Evolutionary conservation across 202 grass and related monocot genomes (phyloP).

Genomic region (Setaria italica): DNA sequence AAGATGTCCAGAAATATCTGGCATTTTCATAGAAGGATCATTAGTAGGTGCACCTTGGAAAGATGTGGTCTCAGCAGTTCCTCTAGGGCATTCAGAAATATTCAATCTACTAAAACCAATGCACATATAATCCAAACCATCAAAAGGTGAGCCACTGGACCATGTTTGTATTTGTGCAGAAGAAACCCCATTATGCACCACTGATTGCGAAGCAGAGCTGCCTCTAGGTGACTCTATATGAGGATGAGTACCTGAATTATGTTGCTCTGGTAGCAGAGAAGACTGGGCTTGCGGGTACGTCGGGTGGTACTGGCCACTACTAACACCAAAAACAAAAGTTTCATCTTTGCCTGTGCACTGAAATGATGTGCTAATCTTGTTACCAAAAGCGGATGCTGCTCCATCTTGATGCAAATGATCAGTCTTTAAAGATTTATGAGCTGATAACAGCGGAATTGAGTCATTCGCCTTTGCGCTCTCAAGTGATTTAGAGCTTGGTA

Average conservation of each 20-base stretch:
- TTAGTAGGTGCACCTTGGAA: conserved; percentile 23
- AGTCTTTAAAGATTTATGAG: conserved; percentile 18
- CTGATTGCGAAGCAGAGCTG: conserved; percentile 39
- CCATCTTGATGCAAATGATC: conserved; percentile 42
- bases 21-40: conserved; percentile 34
- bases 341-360: conserved; percentile 29
- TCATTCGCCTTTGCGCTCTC: conserved; percentile 37
- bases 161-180: conserved; percentile 43
- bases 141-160: conserved; percentile 41
- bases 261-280: conserved; percentile 47
- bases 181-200: conserved; percentile 41
- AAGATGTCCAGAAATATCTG: conserved; percentile 46
- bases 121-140: conserved; percentile 48
- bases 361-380: conserved; percentile 43
- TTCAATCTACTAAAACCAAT: conserved; percentile 34
- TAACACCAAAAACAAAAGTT: conserved; percentile 46
- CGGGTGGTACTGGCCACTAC: conserved; percentile 33
- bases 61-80: conserved; percentile 9
- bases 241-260: conserved; percentile 42
- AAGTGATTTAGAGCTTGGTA: conserved; percentile 48
- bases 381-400: conserved; percentile 48
- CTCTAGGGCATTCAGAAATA: conserved; percentile 36
- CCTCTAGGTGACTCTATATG: conserved; percentile 43
- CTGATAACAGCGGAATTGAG: not conserved
- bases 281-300: conserved; percentile 48